phyloP scores from a whole-genome alignment of 2,329 filamentous ascomycete genomes.

The Aspergillus intermedius region DNA sequence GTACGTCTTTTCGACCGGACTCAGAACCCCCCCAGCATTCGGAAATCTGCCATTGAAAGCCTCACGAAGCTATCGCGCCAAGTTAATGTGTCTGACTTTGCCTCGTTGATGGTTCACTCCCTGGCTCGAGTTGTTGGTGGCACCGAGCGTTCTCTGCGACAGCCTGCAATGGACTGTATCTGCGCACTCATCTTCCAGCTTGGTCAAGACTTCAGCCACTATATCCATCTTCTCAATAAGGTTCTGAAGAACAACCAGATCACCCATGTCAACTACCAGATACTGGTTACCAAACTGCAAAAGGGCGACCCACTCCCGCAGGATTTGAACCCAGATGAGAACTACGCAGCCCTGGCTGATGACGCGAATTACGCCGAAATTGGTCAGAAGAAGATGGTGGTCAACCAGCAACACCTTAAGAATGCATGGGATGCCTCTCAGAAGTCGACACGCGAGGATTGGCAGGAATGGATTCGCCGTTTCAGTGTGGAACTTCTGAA shows the following conservation, averaged over 20 bases:
- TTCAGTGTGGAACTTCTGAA: constrained; percentile 93
- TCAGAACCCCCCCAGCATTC: constrained; percentile 69
- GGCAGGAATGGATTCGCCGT: constrained; percentile 96
- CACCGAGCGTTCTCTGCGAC: constrained; percentile 65
- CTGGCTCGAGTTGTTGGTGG: constrained; percentile 73
- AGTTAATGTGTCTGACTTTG: constrained; percentile 95
- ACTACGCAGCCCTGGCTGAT: constrained; percentile 69
- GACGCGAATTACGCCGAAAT: constrained; percentile 79
- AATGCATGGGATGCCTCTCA: constrained; percentile 95
- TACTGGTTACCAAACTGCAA: constrained; percentile 85
- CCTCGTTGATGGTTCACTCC: constrained; percentile 92
- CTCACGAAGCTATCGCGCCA: constrained; percentile 90
- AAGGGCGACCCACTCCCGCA: constrained; percentile 94
- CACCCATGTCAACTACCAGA: constrained; percentile 82
- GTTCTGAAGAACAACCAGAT: constrained; percentile 72
- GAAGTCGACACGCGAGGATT: constrained; percentile 96
- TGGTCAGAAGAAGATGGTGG: constrained; percentile 85
- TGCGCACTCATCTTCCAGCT: constrained; percentile 94
- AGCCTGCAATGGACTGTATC: constrained; percentile 83
- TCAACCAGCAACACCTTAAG: constrained; percentile 96
- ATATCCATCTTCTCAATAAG: constrained; percentile 89
- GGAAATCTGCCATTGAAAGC: constrained; percentile 87
- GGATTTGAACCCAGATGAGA: constrained; percentile 79
- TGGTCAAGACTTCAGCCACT: constrained; percentile 90
- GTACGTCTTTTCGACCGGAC: constrained; percentile 90